A percentile compares a stretch with the other conserved stretches of the same genome.
phyloP scores from a whole-genome alignment of 306 rosid genomes.

The Cicer cuneatum region DNA sequence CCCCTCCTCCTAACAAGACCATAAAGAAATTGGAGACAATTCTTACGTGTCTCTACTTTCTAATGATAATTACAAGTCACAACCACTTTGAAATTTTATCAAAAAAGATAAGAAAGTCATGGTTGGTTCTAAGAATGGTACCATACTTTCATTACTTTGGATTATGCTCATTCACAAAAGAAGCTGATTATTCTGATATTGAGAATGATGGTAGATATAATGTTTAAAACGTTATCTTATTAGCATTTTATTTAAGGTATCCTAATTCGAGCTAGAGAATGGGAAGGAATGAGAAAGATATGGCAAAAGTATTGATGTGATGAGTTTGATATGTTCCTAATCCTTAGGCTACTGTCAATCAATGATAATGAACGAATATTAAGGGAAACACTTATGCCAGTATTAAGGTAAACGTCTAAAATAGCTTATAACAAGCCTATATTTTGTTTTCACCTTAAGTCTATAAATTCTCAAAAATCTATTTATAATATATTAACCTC shows the following conservation, averaged over 20 bases:
- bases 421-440: too few species aligned
- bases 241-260: conserved; percentile 8
- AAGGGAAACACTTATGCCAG: too few species aligned
- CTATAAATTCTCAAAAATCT: too few species aligned
- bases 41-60: conserved; percentile 44
- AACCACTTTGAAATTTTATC: conserved; percentile 33
- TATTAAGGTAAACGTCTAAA: too few species aligned
- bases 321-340: conserved; percentile 19
- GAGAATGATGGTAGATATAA: conserved; percentile 10
- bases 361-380: conserved; percentile 30
- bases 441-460: too few species aligned
- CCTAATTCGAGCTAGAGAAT: not conserved
- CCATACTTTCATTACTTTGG: conserved; percentile 9
- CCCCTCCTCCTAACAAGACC: too few species aligned
- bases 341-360: conserved; percentile 18
- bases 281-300: conserved; percentile 10
- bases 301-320: not conserved
- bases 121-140: conserved; percentile 12
- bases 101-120: conserved; percentile 21
- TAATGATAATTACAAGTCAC: conserved; percentile 41
- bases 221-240: conserved; percentile 21
- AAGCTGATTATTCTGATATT: conserved; percentile 40
- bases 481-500: too few species aligned
- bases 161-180: conserved; percentile 33
- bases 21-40: not conserved